phyloP scores from a whole-genome alignment of 164 flowering plant genomes.

The Sedum album region DNA sequence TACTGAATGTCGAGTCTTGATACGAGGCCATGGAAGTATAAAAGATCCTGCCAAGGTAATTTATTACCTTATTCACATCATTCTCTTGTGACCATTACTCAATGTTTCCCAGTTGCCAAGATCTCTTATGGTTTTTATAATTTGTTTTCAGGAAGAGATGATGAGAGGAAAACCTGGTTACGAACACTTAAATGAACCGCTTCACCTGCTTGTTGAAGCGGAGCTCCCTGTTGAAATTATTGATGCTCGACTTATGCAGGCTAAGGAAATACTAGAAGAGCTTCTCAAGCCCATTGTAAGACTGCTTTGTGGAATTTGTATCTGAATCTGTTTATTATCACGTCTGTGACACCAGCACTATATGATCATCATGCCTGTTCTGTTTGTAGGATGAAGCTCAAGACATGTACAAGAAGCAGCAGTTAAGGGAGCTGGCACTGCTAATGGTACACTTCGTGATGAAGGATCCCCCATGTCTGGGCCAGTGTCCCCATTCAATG shows the following conservation, averaged over 20 bases:
- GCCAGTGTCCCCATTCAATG: slow-evolving; percentile 87
- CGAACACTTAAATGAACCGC: slow-evolving; percentile 93
- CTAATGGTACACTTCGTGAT: slow-evolving; percentile 89
- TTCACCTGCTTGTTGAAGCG: slow-evolving; percentile 84
- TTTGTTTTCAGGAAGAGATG: slow-evolving; percentile 62
- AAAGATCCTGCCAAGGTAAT: slow-evolving; percentile 89
- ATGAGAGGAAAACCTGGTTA: slow-evolving; percentile 95
- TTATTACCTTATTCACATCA: background rate
- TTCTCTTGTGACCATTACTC: background rate
- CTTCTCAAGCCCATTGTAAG: slow-evolving; percentile 76
- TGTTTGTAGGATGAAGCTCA: slow-evolving; percentile 71
- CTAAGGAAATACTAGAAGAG: slow-evolving; percentile 82
- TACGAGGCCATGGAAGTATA: slow-evolving; percentile 96
- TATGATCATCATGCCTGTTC: background rate
- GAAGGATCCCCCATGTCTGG: slow-evolving; percentile 88
- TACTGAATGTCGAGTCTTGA: slow-evolving; percentile 94
- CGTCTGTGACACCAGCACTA: background rate
- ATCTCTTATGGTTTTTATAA: background rate
- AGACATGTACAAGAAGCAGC: slow-evolving; percentile 88
- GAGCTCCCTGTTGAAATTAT: slow-evolving; percentile 81
- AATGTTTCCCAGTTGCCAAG: background rate
- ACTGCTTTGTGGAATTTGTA: background rate
- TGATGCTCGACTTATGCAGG: slow-evolving; percentile 84
- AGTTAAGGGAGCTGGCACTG: slow-evolving; percentile 92
- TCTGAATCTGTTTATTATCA: background rate